These are phyloP conservation scores for Blumeria hordei DNA, from an alignment of 2,329 filamentous ascomycete genomes.

Conservation along the genomic window DNA sequence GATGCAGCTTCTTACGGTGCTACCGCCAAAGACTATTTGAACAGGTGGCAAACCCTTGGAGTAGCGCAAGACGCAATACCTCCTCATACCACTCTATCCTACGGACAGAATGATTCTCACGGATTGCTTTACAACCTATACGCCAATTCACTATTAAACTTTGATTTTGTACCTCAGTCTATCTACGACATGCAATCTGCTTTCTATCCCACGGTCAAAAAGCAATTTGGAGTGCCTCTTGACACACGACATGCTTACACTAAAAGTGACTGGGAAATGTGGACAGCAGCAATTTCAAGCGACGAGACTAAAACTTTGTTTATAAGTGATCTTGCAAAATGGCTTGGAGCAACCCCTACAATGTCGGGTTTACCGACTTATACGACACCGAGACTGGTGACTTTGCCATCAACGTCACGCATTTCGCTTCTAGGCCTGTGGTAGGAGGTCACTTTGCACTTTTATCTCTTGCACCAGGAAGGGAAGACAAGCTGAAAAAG, in stretches of 20 bases:
- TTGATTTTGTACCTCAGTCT: slow-evolving; percentile 47
- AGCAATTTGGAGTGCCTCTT: slow-evolving; percentile 59
- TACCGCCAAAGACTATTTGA: slow-evolving; percentile 45
- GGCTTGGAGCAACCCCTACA: slow-evolving; percentile 50
- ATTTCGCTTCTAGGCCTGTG: slow-evolving; percentile 58
- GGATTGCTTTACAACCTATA: slow-evolving; percentile 58
- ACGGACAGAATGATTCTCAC: slow-evolving; percentile 35
- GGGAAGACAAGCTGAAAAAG: too few species aligned
- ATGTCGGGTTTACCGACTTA: slow-evolving; percentile 52
- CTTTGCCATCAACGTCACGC: slow-evolving; percentile 7
- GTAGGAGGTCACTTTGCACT: slow-evolving; percentile 60
- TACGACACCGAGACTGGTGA: slow-evolving; percentile 48
- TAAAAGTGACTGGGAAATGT: slow-evolving; percentile 68
- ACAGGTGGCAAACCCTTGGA: slow-evolving; percentile 45
- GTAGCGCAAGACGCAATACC: slow-evolving; percentile 37
- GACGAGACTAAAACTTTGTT: slow-evolving; percentile 37
- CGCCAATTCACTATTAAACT: slow-evolving; percentile 51
- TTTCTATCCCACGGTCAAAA: slow-evolving; percentile 50
- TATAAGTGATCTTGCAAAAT: slow-evolving; percentile 41
- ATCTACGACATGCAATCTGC: slow-evolving; percentile 56
- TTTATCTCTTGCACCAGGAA: slow-evolving; percentile 22
- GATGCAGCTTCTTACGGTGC: slow-evolving; percentile 33
- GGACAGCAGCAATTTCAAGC: slow-evolving; percentile 45
- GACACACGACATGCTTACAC: slow-evolving; percentile 63
- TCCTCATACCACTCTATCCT: slow-evolving; percentile 53